Evolutionary conservation across 2,329 filamentous ascomycete species (phyloP).

Genomic region (Penicillium hesseltinei): DNA sequence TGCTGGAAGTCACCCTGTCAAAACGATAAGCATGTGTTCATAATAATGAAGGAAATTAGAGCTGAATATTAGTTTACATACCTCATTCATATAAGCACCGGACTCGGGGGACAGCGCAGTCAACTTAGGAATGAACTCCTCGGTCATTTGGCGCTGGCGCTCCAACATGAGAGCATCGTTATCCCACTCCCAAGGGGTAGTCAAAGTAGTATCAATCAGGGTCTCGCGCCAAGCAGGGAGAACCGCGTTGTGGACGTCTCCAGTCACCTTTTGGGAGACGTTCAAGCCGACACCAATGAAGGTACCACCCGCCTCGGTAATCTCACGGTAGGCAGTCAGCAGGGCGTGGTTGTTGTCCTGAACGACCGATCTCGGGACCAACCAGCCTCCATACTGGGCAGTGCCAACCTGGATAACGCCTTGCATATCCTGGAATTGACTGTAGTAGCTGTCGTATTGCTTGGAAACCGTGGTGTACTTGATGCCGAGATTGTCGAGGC

Average conservation of each 20-base stretch:
- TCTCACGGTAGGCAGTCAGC: conserved; percentile 33
- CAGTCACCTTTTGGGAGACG: conserved; percentile 35
- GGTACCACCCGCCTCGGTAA: conserved; percentile 34
- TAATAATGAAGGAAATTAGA: neutral
- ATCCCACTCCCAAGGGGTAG: conserved; percentile 40
- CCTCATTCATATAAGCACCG: conserved; percentile 24
- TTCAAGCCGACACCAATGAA: conserved; percentile 42
- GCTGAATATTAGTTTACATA: neutral
- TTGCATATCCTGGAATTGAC: conserved; percentile 34
- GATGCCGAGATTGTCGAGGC: conserved; percentile 39
- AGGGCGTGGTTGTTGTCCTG: conserved; percentile 31
- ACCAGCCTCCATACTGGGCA: conserved; percentile 36
- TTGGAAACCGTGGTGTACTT: conserved; percentile 29
- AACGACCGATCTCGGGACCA: conserved; percentile 39
- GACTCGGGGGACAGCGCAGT: conserved; percentile 37
- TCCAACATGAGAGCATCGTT: conserved; percentile 35
- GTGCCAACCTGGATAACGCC: conserved; percentile 37
- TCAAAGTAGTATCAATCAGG: conserved; percentile 42
- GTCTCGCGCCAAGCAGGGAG: conserved; percentile 44
- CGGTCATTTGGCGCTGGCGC: conserved; percentile 40
- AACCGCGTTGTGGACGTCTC: conserved; percentile 46
- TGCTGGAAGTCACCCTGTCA: conserved; percentile 32
- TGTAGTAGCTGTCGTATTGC: conserved; percentile 34
- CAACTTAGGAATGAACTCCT: conserved; percentile 39
- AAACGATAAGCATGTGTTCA: neutral